Evolutionary conservation across 2,329 filamentous ascomycete genomes (phyloP).

Genomic region (Ascochyta lentis): DNA sequence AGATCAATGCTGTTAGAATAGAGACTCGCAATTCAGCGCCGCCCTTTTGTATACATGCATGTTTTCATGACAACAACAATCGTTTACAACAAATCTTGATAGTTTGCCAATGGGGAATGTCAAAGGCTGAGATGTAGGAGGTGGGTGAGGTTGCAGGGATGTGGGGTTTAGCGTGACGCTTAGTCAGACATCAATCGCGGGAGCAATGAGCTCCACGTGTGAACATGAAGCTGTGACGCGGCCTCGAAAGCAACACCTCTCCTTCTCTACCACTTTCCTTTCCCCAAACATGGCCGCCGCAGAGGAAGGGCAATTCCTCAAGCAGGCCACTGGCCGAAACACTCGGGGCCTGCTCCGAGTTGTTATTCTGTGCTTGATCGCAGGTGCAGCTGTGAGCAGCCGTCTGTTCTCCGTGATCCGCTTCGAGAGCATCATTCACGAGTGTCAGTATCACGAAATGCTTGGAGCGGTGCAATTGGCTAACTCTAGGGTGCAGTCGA

Average conservation of each 20-base stretch:
- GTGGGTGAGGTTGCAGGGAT: slow-evolving; percentile 9
- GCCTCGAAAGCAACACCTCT: slow-evolving; percentile 39
- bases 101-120: too few relatives aligned
- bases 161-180: slow-evolving; percentile 19
- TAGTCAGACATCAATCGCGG: not conserved
- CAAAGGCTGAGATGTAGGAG: too few relatives aligned
- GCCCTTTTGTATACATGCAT: too few relatives aligned
- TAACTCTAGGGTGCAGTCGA: slow-evolving; percentile 70
- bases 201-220: slow-evolving; percentile 32
- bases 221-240: slow-evolving; percentile 41
- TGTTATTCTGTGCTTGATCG: slow-evolving; percentile 89
- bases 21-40: too few relatives aligned
- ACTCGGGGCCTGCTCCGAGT: slow-evolving; percentile 85
- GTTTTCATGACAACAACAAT: too few relatives aligned
- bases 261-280: slow-evolving; percentile 30
- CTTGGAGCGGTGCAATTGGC: slow-evolving; percentile 28
- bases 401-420: slow-evolving; percentile 98
- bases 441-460: slow-evolving; percentile 72
- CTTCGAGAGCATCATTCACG: slow-evolving; percentile 99
- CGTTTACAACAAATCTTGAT: too few relatives aligned
- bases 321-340: slow-evolving; percentile 80
- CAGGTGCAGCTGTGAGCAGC: slow-evolving; percentile 87
- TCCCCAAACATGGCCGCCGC: slow-evolving; percentile 48
- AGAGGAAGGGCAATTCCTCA: slow-evolving; percentile 63
- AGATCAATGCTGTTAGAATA: too few relatives aligned